A percentile compares a stretch with the other conserved stretches of the same genome.
Conservation (phyloP, 441 rosid genomes). For the Gossypium davidsonii region DNA sequence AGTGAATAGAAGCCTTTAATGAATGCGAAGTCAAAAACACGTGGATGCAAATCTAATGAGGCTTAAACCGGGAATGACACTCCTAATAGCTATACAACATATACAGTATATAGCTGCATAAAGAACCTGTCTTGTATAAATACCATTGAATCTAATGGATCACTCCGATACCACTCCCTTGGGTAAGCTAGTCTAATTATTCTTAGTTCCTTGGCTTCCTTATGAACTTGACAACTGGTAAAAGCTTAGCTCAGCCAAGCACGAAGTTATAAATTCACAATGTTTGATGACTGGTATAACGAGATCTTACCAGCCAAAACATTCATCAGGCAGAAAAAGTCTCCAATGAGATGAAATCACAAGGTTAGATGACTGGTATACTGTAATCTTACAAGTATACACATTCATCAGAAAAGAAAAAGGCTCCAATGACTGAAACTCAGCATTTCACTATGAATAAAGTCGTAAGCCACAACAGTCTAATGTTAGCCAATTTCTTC, state of each 20-base stretch:
- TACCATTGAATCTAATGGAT: slow-evolving; percentile 1
- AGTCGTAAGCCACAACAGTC: background rate
- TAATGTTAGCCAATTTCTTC: background rate
- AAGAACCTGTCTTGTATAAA: slow-evolving; percentile 1
- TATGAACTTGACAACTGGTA: background rate
- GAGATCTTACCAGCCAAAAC: background rate
- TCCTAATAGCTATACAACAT: background rate
- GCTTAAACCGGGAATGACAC: background rate
- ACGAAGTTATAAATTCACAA: background rate
- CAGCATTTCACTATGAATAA: background rate
- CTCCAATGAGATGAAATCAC: background rate
- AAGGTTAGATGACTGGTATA: background rate
- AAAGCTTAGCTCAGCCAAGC: background rate
- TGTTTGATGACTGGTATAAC: background rate
- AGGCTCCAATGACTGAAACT: background rate
- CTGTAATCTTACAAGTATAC: background rate
- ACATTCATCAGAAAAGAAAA: background rate
- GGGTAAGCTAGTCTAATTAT: background rate
- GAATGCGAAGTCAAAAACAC: background rate
- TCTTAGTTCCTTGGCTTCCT: background rate
- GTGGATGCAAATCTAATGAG: background rate
- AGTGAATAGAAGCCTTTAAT: background rate
- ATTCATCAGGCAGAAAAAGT: background rate
- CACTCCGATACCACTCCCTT: background rate
- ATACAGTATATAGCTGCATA: background rate